phyloP scores from a whole-genome alignment of 2,329 filamentous ascomycete species.

The Nemania bipapillata region DNA sequence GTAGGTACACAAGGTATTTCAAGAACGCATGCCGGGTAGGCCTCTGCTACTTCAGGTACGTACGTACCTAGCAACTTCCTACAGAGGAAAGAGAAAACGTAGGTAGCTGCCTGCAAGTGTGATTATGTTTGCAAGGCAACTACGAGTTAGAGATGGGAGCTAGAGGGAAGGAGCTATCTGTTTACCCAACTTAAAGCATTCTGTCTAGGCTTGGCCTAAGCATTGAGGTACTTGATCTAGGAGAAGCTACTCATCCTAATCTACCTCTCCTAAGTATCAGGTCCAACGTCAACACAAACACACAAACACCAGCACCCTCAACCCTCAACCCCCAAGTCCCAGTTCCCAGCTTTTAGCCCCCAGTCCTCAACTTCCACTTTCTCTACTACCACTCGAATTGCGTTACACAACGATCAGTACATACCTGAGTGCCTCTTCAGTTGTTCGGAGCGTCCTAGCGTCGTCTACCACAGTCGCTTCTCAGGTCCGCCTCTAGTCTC shows the following conservation, averaged over 20 bases:
- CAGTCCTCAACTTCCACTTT: slow-evolving; percentile 14
- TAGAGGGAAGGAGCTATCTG: slow-evolving; percentile 14
- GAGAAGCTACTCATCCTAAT: not conserved
- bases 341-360: slow-evolving; percentile 18
- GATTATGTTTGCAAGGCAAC: not conserved
- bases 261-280: slow-evolving; percentile 1
- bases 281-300: slow-evolving; percentile 9
- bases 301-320: slow-evolving; percentile 2
- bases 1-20: no score
- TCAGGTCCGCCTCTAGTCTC: slow-evolving; percentile 4
- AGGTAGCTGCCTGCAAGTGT: not conserved
- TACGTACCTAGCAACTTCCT: not conserved
- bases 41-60: not conserved
- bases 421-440: slow-evolving; percentile 23
- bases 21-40: no score
- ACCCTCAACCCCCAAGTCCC: slow-evolving; percentile 10
- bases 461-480: slow-evolving; percentile 17
- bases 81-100: not conserved
- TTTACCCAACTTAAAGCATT: not conserved
- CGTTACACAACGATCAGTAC: slow-evolving; percentile 18
- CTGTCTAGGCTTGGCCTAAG: not conserved
- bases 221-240: not conserved
- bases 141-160: not conserved
- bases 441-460: slow-evolving; percentile 6
- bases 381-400: slow-evolving; percentile 9